These are phyloP conservation scores for Colletotrichum sojae DNA, from an alignment of 2,329 filamentous ascomycete species.

Conservation along the genomic window DNA sequence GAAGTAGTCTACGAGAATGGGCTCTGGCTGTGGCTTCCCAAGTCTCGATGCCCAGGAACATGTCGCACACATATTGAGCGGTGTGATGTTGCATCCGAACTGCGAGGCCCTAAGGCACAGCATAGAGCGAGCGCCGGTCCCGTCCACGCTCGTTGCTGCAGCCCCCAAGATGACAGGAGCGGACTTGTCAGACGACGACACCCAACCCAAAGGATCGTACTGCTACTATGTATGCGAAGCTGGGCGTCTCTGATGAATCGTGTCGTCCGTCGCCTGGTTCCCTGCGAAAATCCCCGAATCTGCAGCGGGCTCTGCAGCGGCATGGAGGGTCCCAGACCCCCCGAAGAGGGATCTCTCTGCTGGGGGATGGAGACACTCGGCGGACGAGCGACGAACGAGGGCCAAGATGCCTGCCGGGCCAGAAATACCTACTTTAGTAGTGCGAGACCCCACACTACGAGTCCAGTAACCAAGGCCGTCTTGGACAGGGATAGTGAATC, in stretches of 20 bases:
- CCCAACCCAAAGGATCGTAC: neutral
- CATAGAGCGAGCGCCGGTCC: neutral
- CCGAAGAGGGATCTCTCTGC: slow-evolving; percentile 24
- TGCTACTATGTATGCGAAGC: neutral
- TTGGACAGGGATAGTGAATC: slow-evolving; percentile 37
- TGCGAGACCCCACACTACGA: slow-evolving; percentile 18
- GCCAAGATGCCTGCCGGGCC: slow-evolving; percentile 30
- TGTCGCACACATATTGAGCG: slow-evolving; percentile 25
- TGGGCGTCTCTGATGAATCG: slow-evolving; percentile 23
- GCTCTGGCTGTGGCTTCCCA: slow-evolving; percentile 14
- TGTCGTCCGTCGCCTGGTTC: slow-evolving; percentile 21
- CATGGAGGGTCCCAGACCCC: slow-evolving; percentile 34
- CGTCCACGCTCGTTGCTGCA: neutral
- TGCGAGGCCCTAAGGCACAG: slow-evolving; percentile 21
- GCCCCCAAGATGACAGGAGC: neutral
- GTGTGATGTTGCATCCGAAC: slow-evolving; percentile 29
- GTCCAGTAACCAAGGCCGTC: slow-evolving; percentile 23
- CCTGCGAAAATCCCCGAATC: slow-evolving; percentile 39
- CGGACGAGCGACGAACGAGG: slow-evolving; percentile 28
- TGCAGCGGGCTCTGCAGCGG: slow-evolving; percentile 40
- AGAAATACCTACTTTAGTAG: neutral
- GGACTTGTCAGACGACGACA: neutral
- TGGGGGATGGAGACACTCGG: slow-evolving; percentile 30
- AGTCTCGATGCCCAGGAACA: slow-evolving; percentile 10
- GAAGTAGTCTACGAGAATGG: slow-evolving; percentile 13